phyloP scores from a whole-genome alignment of 129 eudicot genomes.

The Dittrichia graveolens region DNA sequence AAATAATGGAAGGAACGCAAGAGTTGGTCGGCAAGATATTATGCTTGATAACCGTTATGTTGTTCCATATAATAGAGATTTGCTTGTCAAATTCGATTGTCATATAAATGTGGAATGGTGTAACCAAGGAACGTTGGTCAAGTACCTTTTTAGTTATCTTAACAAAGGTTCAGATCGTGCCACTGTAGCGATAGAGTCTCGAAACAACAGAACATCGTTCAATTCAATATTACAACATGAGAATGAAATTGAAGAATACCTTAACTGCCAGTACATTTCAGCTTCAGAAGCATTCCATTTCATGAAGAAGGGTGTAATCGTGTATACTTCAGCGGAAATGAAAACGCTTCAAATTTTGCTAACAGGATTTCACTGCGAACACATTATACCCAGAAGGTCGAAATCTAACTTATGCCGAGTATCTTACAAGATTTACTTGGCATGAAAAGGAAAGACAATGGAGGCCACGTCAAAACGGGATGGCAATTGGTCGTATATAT shows the following conservation, averaged over 20 bases:
- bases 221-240: not conserved
- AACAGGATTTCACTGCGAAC: not conserved
- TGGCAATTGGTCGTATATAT: not conserved
- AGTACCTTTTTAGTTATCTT: not conserved
- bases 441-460: not conserved
- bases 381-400: not conserved
- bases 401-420: not conserved
- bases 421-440: not conserved
- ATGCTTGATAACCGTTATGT: conserved; percentile 1
- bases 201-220: not conserved
- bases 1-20: not conserved
- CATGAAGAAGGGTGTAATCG: not conserved
- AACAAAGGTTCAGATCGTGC: conserved; percentile 1
- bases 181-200: not conserved
- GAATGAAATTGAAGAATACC: not conserved
- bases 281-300: not conserved
- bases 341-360: not conserved
- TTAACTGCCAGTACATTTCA: conserved; percentile 8
- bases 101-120: not conserved
- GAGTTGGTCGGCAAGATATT: not conserved
- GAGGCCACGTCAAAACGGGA: not conserved
- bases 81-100: not conserved
- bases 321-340: not conserved
- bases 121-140: not conserved
- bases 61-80: not conserved